Evolutionary conservation across 192 early-diverging fungal species (phyloP).

Genomic region (Linnemannia elongata): DNA sequence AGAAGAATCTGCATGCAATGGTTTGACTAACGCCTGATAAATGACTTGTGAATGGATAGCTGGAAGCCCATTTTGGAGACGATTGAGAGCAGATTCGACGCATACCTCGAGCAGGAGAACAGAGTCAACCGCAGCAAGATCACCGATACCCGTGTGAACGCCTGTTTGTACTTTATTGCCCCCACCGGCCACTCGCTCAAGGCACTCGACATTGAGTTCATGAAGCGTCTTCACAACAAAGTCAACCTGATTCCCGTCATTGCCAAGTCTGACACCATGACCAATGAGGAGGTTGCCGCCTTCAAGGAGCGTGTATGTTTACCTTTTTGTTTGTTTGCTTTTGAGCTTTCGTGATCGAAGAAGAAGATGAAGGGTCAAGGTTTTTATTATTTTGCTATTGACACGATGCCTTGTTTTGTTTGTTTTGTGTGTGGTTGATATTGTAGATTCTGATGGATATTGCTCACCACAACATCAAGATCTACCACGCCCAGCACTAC

Average conservation of each 20-base stretch:
- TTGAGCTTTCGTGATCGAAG: not conserved
- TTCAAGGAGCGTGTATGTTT: slow-evolving; percentile 84
- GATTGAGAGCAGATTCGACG: slow-evolving; percentile 95
- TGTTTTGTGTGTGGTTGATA: slow-evolving; percentile 29
- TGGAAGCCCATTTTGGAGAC: slow-evolving; percentile 98
- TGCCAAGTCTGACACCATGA: slow-evolving; percentile 94
- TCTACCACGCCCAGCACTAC: slow-evolving; percentile 87
- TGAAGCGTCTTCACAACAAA: slow-evolving; percentile 90
- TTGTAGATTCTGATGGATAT: slow-evolving; percentile 82
- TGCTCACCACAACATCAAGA: slow-evolving; percentile 85
- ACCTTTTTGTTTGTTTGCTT: slow-evolving; percentile 24
- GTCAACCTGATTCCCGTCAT: slow-evolving; percentile 93
- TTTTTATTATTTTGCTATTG: not conserved
- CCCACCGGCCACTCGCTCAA: slow-evolving; percentile 95
- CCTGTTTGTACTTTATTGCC: slow-evolving; percentile 97
- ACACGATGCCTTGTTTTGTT: not conserved
- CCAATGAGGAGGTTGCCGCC: slow-evolving; percentile 78
- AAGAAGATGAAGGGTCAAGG: not conserved
- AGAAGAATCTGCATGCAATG: not conserved
- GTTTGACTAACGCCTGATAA: not conserved
- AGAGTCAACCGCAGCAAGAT: slow-evolving; percentile 90
- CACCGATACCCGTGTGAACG: slow-evolving; percentile 94
- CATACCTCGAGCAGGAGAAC: slow-evolving; percentile 95
- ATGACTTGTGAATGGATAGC: slow-evolving; percentile 56
- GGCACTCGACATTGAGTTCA: slow-evolving; percentile 95